These are phyloP conservation scores for Apophysomyces elegans DNA, from an alignment of 371 early-diverging fungal species.

Conservation along the genomic window DNA sequence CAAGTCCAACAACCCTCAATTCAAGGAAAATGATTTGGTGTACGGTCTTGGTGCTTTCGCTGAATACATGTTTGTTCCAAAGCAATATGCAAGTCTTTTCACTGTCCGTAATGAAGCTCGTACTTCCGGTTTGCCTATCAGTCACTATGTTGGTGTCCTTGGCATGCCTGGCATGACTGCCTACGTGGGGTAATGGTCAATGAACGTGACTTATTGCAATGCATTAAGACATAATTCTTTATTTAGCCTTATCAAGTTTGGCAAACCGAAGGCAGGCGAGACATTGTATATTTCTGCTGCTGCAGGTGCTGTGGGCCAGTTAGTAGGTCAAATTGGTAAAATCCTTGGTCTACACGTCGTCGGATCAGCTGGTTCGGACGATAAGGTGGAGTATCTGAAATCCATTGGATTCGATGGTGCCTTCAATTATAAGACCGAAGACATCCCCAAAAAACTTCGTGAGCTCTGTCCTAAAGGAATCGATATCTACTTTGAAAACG, in stretches of 20 bases:
- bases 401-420: conserved; percentile 72
- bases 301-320: conserved; percentile 61
- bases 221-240: too few species aligned
- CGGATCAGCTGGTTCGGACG: conserved; percentile 78
- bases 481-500: conserved; percentile 72
- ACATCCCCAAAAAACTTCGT: conserved; percentile 40
- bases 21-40: conserved; percentile 66
- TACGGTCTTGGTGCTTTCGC: conserved; percentile 57
- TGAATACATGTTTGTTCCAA: conserved; percentile 46
- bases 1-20: conserved; percentile 56
- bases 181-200: conserved; percentile 33
- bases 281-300: conserved; percentile 61
- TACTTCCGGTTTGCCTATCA: conserved; percentile 45
- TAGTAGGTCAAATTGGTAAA: conserved; percentile 73
- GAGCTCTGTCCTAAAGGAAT: conserved; percentile 69
- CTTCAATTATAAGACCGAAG: conserved; percentile 83
- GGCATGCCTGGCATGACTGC: conserved; percentile 63
- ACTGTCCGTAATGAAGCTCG: conserved; percentile 45
- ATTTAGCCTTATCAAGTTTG: conserved; percentile 22
- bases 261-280: conserved; percentile 52
- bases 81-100: conserved; percentile 35
- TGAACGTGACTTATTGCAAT: too few species aligned
- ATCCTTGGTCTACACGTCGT: conserved; percentile 68
- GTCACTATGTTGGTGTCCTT: conserved; percentile 57
- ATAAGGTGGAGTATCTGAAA: conserved; percentile 71